Base-by-base conservation (phyloP, 345 rosid species). In the Excoecaria agallocha region DNA sequence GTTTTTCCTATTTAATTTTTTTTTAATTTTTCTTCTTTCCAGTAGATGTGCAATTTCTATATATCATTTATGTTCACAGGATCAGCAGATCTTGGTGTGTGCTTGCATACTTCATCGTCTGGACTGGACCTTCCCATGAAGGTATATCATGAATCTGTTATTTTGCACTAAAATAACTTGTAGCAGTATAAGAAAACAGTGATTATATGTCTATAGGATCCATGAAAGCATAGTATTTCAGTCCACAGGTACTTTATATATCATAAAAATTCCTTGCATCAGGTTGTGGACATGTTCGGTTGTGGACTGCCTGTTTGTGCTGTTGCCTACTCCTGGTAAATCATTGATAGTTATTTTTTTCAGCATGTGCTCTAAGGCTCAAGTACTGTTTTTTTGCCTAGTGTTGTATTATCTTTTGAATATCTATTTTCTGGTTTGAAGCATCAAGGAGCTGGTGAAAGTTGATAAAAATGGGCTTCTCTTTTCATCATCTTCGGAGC, bases 241-340 rank as follows among this genome's bases (percentile, higher is more conserved):
- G 12, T 56, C 74, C 38, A 20, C 56, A 19, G 19, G 52, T 30
- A 46, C 55, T 17, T 43, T 37, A 30, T 30, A 10, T 19, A 50
- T 35, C 51, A 38, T 35, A 56, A 43, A n/a, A 62, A 55, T 50
- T 16, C 51, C 9, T 78, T 64, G 69, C 58, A 41, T 78, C 73
- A 95, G 99, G 98, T 95, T 50, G 99, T 95, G 76, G 99, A 95
- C 82, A 95, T 95, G 99, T 90, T 95, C 55, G 99, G 99, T 74
- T 93, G 97, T 78, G 98, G 99, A 68, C 85, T 95, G 20, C 98
- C 99, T 65, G 98, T 93, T 66, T 95, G 99, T 67, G 94, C 97
- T 37, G 97, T 88, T 79, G 90, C 98, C 63, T 95, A 90, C 89
- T 91, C 99, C 50, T 93, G 99, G 98, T 95, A 86, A 79, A 62